Evolutionary conservation across 495 filamentous ascomycete genomes (phyloP), one percentile per base, ranked within the genome.

Genomic region (Aspergillus baeticus): DNA sequence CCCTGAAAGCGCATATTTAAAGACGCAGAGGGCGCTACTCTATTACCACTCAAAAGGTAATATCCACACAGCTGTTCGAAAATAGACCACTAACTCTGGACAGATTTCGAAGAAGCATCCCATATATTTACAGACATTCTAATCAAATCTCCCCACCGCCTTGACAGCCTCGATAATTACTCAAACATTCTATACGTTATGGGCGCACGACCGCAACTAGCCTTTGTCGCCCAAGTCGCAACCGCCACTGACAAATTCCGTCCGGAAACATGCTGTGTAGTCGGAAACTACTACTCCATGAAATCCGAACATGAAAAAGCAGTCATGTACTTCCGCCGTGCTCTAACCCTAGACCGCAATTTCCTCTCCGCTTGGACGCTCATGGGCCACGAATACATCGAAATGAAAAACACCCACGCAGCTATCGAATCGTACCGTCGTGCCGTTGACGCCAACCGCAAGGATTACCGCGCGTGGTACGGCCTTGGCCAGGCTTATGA

Each of bases 311-410:
- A 99, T 67, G 95, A 99, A 69, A 99, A 99, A 65, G 95, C 95
- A 0, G 91, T 98, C 20, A 89, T 95, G 71, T 98, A 97, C 72
- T 99, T 99, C 77, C 89, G 95, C 5, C 89, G 95, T 15, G 95
- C 95, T 0, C 76, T 99, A n/a, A 96, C 90, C 2, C 80, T 99
- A 1, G 95, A 99, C 67, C 88, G 92, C 10, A 87, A 83, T 38
- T 99, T 93, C 61, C 78, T 96, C 29, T 93, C 90, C 5, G 95
- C 95, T 13, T 99, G 95, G 95, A 99, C 92, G 1, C 78, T 99
- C 0, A 99, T 99, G 95, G 95, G 95, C 8, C 95, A 98, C 68
- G 95, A 99, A 67, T 99, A 97, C 69, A 90, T 98, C 33, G 95
- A 99, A 68, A 87, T 99, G 76, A 99, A 98, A 64, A 99, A 99